phyloP scores from a whole-genome alignment of 441 rosid species.

The Adansonia grandidieri region DNA sequence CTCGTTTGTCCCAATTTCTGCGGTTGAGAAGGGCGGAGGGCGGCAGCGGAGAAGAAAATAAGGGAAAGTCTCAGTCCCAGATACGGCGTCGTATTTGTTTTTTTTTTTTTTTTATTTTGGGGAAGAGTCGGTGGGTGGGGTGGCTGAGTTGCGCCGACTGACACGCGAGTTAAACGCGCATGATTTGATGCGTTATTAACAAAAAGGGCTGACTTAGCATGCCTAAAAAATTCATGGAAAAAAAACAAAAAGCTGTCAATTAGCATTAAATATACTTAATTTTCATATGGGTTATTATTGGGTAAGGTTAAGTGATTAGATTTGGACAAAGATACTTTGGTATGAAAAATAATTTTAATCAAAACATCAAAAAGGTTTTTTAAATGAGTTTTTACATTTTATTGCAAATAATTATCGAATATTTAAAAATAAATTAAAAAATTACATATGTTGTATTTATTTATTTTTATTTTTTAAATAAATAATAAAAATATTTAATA shows the following conservation, averaged over 20 bases:
- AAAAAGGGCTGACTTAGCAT: not conserved
- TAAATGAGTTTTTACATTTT: too few relatives aligned
- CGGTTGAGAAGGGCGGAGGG: not conserved
- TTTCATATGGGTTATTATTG: too few relatives aligned
- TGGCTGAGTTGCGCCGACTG: not conserved
- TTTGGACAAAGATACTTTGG: not conserved
- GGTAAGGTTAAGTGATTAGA: not conserved
- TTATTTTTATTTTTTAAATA: too few relatives aligned
- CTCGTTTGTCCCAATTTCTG: not conserved
- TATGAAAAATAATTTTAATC: too few relatives aligned
- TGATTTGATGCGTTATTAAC: not conserved
- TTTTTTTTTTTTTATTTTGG: not conserved
- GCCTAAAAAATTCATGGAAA: too few relatives aligned
- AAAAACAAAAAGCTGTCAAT: not conserved
- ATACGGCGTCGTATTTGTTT: not conserved
- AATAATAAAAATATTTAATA: too few relatives aligned
- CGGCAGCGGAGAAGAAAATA: not conserved
- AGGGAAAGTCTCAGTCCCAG: not conserved
- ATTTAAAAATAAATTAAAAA: too few relatives aligned
- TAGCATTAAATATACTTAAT: not conserved
- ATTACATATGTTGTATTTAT: too few relatives aligned
- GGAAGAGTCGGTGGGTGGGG: not conserved
- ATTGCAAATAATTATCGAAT: too few relatives aligned
- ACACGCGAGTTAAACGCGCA: slow-evolving; percentile 8
- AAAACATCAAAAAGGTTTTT: too few relatives aligned